These are phyloP conservation scores for Musa itinerans DNA, from an alignment of 176 grass and related monocot genomes.

Conservation along the genomic window DNA sequence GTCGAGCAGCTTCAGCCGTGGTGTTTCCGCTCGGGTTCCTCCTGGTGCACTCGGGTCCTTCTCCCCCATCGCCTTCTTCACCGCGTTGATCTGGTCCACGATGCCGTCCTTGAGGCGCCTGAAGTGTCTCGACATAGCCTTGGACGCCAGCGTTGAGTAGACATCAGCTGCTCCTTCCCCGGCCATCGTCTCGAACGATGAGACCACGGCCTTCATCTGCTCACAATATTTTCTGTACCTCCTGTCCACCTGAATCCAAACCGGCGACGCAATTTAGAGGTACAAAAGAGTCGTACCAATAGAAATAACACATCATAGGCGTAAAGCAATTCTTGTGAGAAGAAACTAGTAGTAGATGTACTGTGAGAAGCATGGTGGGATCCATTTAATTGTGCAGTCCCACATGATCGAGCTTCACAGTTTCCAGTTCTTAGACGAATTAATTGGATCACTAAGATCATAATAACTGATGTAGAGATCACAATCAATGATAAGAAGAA, in stretches of 20 bases:
- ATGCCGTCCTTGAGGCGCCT: conserved; percentile 49
- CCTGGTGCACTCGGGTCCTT: conserved; percentile 17
- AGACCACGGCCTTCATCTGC: conserved; percentile 38
- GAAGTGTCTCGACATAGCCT: conserved; percentile 81
- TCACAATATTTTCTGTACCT: conserved; percentile 53
- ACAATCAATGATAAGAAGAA: background rate
- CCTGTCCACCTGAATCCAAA: conserved; percentile 42
- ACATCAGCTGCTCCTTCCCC: conserved; percentile 32
- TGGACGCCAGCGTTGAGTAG: conserved; percentile 51
- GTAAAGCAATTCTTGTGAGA: background rate
- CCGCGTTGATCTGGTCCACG: conserved; percentile 23
- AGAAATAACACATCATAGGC: background rate
- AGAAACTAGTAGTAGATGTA: background rate
- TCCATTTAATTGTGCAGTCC: background rate
- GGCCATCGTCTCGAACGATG: conserved; percentile 41
- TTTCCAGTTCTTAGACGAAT: background rate
- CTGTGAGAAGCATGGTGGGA: background rate
- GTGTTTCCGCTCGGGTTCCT: conserved; percentile 44
- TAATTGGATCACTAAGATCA: conserved; percentile 1
- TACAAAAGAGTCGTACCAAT: background rate
- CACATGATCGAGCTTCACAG: no score
- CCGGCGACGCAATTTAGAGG: background rate
- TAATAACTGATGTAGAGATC: background rate
- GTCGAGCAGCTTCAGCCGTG: conserved; percentile 47
- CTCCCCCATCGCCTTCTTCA: conserved; percentile 34